Percentiles rank a stretch among this genome's conserved stretches.
Evolutionary conservation across 75 land plant genomes (phyloP).

Genomic region (Larix kaempferi): DNA sequence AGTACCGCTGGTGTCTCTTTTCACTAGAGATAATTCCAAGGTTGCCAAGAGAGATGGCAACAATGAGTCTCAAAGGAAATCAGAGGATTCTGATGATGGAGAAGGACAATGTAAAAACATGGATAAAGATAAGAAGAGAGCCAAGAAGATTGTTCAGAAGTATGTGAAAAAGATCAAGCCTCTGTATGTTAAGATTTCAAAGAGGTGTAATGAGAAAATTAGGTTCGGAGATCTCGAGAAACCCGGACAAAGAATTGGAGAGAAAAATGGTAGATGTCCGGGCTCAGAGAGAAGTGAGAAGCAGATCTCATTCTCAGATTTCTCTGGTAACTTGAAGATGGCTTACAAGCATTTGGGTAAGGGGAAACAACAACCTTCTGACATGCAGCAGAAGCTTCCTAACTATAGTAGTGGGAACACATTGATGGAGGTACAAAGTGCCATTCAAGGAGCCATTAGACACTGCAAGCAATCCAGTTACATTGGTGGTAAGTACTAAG

Average conservation of each 20-base stretch:
- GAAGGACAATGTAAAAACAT: background rate
- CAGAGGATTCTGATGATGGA: background rate
- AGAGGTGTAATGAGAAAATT: slow-evolving; percentile 27
- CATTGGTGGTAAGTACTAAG: slow-evolving; percentile 1
- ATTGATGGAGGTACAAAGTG: slow-evolving; percentile 24
- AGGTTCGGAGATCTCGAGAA: slow-evolving; percentile 25
- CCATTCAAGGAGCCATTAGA: slow-evolving; percentile 37
- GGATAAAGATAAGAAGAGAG: slow-evolving; percentile 21
- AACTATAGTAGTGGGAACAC: slow-evolving; percentile 11
- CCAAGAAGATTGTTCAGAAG: slow-evolving; percentile 48
- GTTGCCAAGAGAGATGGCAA: slow-evolving; percentile 4
- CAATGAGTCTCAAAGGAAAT: slow-evolving; percentile 1
- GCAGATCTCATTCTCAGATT: slow-evolving; percentile 3
- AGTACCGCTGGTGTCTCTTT: slow-evolving; percentile 52
- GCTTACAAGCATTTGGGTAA: background rate
- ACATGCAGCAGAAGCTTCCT: background rate
- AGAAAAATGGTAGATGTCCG: background rate
- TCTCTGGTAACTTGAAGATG: slow-evolving; percentile 9
- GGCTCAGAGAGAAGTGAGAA: background rate
- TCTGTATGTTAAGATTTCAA: slow-evolving; percentile 50
- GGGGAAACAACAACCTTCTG: background rate
- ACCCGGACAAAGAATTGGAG: background rate
- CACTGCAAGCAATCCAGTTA: slow-evolving; percentile 29
- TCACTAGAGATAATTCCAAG: slow-evolving; percentile 39
- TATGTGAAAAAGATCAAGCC: slow-evolving; percentile 69